Percentiles rank a stretch among this genome's conserved stretches.
phyloP scores from a whole-genome alignment of 2,329 filamentous ascomycete genomes.

The Lachnellula willkommii region DNA sequence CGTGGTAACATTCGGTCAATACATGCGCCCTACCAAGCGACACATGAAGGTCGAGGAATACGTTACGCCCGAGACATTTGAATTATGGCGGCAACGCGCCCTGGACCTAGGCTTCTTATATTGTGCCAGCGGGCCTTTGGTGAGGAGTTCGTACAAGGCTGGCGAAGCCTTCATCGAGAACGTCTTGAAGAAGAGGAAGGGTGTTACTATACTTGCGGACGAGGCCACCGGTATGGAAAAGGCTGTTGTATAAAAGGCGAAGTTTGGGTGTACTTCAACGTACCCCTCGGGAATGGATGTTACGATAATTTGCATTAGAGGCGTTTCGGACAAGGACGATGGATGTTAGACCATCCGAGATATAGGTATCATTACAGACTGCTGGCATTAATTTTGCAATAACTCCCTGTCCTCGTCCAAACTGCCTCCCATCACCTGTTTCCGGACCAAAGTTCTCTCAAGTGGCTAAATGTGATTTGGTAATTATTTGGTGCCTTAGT shows the following conservation, averaged over 20 bases:
- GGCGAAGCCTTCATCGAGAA: constrained; percentile 99
- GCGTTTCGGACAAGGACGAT: no score
- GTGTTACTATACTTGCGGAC: constrained; percentile 24
- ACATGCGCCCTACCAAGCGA: constrained; percentile 97
- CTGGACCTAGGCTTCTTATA: constrained; percentile 96
- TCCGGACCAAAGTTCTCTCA: no score
- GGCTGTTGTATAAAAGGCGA: constrained; percentile 22
- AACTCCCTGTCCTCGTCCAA: no score
- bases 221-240: constrained; percentile 27
- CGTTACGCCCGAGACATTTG: constrained; percentile 84
- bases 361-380: no score
- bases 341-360: no score
- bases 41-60: constrained; percentile 98
- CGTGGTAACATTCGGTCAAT: constrained; percentile 98
- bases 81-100: constrained; percentile 83
- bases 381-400: no score
- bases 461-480: no score
- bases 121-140: constrained; percentile 87
- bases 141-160: constrained; percentile 94
- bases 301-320: no score
- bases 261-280: constrained; percentile 5
- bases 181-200: constrained; percentile 53
- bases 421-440: no score
- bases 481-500: no score
- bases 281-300: neutral